These are phyloP conservation scores for Dactylellina cionopaga DNA, from an alignment of 2,329 filamentous ascomycete genomes.

Conservation along the genomic window DNA sequence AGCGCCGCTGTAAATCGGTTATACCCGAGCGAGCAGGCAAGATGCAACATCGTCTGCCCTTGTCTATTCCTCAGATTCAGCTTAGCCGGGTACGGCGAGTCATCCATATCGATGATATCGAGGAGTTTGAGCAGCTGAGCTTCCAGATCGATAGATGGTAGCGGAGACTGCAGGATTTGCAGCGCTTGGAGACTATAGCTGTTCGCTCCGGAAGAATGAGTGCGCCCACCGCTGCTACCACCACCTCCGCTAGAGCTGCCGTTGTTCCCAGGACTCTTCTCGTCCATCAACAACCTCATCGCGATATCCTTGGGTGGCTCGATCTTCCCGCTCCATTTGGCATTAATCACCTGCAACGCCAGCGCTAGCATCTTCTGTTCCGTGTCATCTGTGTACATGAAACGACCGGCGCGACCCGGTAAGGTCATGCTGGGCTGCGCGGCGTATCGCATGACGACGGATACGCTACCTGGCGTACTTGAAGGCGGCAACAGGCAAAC, in stretches of 20 bases:
- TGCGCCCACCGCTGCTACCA: conserved; percentile 54
- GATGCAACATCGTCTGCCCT: conserved; percentile 82
- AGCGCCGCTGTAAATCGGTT: conserved; percentile 80
- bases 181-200: conserved; percentile 49
- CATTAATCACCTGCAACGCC: conserved; percentile 72
- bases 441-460: conserved; percentile 44
- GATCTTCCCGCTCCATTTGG: conserved; percentile 72
- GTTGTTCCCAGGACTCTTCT: conserved; percentile 56
- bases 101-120: conserved; percentile 81
- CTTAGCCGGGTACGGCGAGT: conserved; percentile 73
- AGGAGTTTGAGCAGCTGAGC: conserved; percentile 75
- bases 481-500: conserved; percentile 81
- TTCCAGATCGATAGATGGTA: conserved; percentile 68
- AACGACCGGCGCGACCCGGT: conserved; percentile 63
- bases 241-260: conserved; percentile 59
- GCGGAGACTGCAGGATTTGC: conserved; percentile 41
- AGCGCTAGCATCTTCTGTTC: conserved; percentile 75
- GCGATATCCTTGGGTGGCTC: conserved; percentile 72
- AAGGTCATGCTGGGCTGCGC: conserved; percentile 35
- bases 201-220: conserved; percentile 58
- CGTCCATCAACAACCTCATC: conserved; percentile 70
- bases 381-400: conserved; percentile 79
- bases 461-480: conserved; percentile 72
- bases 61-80: conserved; percentile 73
- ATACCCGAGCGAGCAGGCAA: conserved; percentile 79